phyloP scores from a whole-genome alignment of 495 filamentous ascomycete species.

The Aspergillus incahuasiensis region DNA sequence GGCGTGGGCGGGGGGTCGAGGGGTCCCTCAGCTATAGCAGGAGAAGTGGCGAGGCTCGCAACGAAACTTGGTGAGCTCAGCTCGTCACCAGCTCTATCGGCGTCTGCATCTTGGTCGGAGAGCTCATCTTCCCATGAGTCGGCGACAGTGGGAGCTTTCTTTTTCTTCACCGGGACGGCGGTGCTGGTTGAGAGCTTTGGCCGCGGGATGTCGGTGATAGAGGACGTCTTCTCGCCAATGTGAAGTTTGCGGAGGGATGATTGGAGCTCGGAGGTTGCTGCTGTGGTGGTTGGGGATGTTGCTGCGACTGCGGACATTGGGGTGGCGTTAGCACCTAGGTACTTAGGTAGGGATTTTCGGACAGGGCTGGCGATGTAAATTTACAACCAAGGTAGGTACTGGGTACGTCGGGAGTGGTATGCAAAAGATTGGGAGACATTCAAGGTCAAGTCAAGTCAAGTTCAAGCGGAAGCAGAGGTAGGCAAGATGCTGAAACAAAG shows the following conservation, averaged over 20 bases:
- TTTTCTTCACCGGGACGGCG: slow-evolving; percentile 33
- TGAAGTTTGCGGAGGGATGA: slow-evolving; percentile 42
- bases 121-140: slow-evolving; percentile 87
- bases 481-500: not conserved
- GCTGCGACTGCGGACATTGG: slow-evolving; percentile 21
- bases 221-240: slow-evolving; percentile 34
- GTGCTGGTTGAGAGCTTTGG: slow-evolving; percentile 17
- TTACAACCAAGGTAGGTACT: not conserved
- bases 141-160: slow-evolving; percentile 46
- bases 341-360: not conserved
- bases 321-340: slow-evolving; percentile 13
- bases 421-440: too few species aligned
- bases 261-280: slow-evolving; percentile 35
- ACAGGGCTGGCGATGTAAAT: not conserved
- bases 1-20: slow-evolving; percentile 59
- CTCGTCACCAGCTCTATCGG: slow-evolving; percentile 12
- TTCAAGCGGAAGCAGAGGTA: not conserved
- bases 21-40: slow-evolving; percentile 36
- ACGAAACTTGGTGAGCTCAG: not conserved
- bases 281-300: slow-evolving; percentile 14
- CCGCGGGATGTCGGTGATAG: slow-evolving; percentile 27
- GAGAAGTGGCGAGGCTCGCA: slow-evolving; percentile 16
- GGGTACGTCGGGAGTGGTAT: too few species aligned
- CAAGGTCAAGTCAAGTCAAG: too few species aligned
- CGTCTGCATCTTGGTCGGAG: slow-evolving; percentile 15